A percentile compares a stretch with the other conserved stretches of the same genome.
Evolutionary conservation across 148 eudicot genomes (phyloP).

Genomic region (Spergularia bocconei): DNA sequence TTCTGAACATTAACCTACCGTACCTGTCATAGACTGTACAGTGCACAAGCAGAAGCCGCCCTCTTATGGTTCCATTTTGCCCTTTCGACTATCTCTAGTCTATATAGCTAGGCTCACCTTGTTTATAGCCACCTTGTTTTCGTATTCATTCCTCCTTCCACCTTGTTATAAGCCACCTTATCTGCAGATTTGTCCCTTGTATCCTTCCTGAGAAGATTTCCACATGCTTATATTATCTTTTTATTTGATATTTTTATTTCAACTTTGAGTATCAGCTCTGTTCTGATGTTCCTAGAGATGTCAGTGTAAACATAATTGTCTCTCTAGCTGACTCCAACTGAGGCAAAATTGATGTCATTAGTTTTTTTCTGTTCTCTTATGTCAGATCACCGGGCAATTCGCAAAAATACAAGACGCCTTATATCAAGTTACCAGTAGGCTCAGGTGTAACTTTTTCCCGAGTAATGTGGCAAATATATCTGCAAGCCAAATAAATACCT

Average conservation of each 20-base stretch:
- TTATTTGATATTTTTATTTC: not conserved
- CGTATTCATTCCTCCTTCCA: too few relatives aligned
- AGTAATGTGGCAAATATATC: constrained; percentile 27
- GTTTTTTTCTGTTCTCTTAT: constrained; percentile 14
- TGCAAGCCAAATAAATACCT: constrained; percentile 33
- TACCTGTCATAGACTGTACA: too few relatives aligned
- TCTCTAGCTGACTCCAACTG: not conserved
- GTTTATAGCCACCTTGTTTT: too few relatives aligned
- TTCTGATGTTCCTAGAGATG: not conserved
- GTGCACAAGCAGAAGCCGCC: too few relatives aligned
- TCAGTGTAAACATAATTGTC: not conserved
- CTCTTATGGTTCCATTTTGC: too few relatives aligned
- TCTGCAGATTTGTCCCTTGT: too few relatives aligned
- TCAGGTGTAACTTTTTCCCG: constrained; percentile 47
- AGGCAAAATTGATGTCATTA: not conserved
- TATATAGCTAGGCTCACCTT: too few relatives aligned
- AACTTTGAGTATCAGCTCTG: not conserved
- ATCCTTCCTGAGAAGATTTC: not conserved
- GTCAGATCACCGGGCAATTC: constrained; percentile 73
- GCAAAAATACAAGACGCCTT: constrained; percentile 70
- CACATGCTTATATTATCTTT: not conserved
- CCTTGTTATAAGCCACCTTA: too few relatives aligned
- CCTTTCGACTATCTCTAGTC: too few relatives aligned
- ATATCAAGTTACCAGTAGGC: constrained; percentile 59
- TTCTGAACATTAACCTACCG: too few relatives aligned